phyloP scores from a whole-genome alignment of 2,329 filamentous ascomycete genomes.

The Fusarium devonianum region DNA sequence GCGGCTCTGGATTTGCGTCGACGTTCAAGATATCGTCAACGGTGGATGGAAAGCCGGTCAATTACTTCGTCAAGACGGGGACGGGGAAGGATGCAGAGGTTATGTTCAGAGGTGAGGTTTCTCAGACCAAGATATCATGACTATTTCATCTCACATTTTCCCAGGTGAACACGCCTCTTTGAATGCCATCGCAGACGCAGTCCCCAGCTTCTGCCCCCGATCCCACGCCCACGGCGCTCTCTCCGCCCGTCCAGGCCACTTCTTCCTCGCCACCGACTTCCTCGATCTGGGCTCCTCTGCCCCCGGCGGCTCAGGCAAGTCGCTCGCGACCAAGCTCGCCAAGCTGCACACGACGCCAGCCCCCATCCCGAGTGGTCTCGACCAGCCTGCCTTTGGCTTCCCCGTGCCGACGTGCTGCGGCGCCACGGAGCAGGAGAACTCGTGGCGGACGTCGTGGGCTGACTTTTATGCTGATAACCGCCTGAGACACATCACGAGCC shows the following conservation, averaged over 20 bases:
- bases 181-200: conserved; percentile 76
- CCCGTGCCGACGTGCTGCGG: conserved; percentile 87
- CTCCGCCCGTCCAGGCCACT: conserved; percentile 57
- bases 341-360: conserved; percentile 79
- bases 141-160: background rate
- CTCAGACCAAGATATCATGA: conserved; percentile 7
- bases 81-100: conserved; percentile 62
- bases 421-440: conserved; percentile 81
- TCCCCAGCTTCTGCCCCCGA: conserved; percentile 78
- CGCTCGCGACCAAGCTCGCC: conserved; percentile 78
- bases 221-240: conserved; percentile 75
- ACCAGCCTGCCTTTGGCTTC: conserved; percentile 78
- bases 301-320: conserved; percentile 56
- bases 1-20: conserved; percentile 72
- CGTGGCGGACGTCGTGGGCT: conserved; percentile 76
- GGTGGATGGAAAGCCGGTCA: conserved; percentile 56
- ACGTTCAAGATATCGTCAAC: conserved; percentile 65
- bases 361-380: conserved; percentile 66
- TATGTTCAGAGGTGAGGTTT: conserved; percentile 71
- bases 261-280: conserved; percentile 79
- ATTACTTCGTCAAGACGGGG: conserved; percentile 78
- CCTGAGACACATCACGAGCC: conserved; percentile 68
- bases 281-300: conserved; percentile 66
- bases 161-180: conserved; percentile 84
- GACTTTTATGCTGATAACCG: conserved; percentile 85